Evolutionary conservation across 495 filamentous ascomycete genomes (phyloP), one percentile per base, ranked within the genome.

Genomic region (Astrocystis sublimbata): DNA sequence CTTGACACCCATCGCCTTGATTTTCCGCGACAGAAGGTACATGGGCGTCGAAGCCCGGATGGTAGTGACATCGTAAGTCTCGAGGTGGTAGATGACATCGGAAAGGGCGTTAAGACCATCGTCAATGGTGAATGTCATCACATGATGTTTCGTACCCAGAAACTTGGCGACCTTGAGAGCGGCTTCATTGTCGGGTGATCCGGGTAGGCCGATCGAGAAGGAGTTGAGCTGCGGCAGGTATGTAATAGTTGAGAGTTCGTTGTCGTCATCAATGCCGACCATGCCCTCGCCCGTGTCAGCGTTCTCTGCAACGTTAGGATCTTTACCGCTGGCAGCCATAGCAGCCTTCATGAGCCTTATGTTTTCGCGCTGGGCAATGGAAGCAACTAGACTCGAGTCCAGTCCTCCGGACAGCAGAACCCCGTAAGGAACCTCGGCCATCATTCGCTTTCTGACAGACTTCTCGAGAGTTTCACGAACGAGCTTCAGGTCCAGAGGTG

Each of bases 1-100:
- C 85, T 98, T 98, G 58, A 98, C 91, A 63, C 94, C 96, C 84
- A 97, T 89, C 17, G 92, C 94, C 83, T 98, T 98, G 82, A 98
- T 98, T 80, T 98, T 98, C 69, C 94, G 89, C 65, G 90, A 92
- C 13, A 98, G 86, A 53, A 98, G 83, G 79, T 96, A 98, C 94
- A 98, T 98, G 58, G 94, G 94, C 6, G 94, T 98, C 19, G 96
- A 98, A 41, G 94, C 94, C 76, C 94, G 92, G 74, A 98, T 96
- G 15, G 94, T 98, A 58, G 94, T 98, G 15, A 98, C 96, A 76
- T 98, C 94, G 78, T 90, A 98, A 15, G 91, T 91, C 81, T 98
- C 94, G 60, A 98, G 86, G 77, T 98, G 96, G 78, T 90, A 97
- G 69, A 98, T 96, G 68, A 98, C 94, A 75, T 98, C 94, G 26